Percentiles rank a stretch among this genome's conserved stretches.
These are phyloP conservation scores for Talaromyces islandicus DNA, from an alignment of 2,329 filamentous ascomycete genomes.

Conservation along the genomic window DNA sequence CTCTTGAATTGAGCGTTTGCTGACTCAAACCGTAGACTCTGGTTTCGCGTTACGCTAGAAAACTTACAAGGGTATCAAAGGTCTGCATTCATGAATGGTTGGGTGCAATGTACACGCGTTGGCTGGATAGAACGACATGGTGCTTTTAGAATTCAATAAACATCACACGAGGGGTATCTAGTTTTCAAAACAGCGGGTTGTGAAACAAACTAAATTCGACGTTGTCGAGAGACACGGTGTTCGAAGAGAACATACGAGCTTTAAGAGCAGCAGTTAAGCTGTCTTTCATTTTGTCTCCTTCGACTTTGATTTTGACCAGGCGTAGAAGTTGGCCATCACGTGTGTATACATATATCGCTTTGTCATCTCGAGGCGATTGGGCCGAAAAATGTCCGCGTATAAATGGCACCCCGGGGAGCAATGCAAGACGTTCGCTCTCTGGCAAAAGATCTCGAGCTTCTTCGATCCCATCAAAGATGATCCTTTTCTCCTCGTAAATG, in stretches of 20 bases:
- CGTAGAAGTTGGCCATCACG: constrained; percentile 29
- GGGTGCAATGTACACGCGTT: not conserved
- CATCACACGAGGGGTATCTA: not conserved
- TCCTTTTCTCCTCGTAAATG: constrained; percentile 24
- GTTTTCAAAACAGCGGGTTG: constrained; percentile 24
- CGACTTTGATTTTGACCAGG: constrained; percentile 35
- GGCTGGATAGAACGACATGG: not conserved
- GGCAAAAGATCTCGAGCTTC: constrained; percentile 16
- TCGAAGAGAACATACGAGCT: constrained; percentile 31
- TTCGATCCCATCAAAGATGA: constrained; percentile 34
- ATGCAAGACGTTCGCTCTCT: constrained; percentile 17
- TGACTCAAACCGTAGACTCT: not conserved
- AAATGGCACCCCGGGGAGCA: constrained; percentile 33
- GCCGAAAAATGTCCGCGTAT: constrained; percentile 19
- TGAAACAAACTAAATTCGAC: constrained; percentile 26
- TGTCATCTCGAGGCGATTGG: constrained; percentile 20
- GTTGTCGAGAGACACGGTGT: constrained; percentile 19
- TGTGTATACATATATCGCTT: constrained; percentile 32
- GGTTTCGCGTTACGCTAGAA: not conserved
- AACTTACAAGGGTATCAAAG: not conserved
- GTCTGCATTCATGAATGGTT: not conserved
- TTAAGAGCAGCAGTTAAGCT: constrained; percentile 33
- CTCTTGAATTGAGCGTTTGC: not conserved
- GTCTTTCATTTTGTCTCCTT: constrained; percentile 30
- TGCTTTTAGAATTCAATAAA: not conserved